Evolutionary conservation across 148 eudicot species (phyloP).

Genomic region (Rhododendron ferrugineum): DNA sequence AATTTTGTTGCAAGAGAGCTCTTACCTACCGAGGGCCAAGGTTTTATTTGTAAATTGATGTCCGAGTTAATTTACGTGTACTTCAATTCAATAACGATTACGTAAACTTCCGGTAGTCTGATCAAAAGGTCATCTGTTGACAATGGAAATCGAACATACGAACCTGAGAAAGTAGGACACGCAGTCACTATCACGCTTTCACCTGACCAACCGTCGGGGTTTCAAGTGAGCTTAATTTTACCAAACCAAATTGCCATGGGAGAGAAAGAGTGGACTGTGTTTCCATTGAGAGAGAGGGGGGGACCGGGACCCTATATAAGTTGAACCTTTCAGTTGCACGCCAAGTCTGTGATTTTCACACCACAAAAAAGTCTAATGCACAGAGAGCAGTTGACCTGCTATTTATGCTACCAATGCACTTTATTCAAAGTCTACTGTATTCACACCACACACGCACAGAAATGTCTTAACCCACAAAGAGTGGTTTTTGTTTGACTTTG

Average conservation of each 20-base stretch:
- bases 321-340: not conserved
- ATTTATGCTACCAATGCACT: not conserved
- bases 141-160: not conserved
- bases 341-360: conserved; percentile 20
- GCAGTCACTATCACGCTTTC: not conserved
- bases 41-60: not conserved
- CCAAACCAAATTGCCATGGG: not conserved
- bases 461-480: not conserved
- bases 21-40: not conserved
- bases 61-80: not conserved
- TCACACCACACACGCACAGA: not conserved
- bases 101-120: too few species aligned
- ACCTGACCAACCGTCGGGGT: not conserved
- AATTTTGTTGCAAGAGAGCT: not conserved
- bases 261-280: not conserved
- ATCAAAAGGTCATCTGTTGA: not conserved
- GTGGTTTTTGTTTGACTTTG: not conserved
- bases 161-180: not conserved
- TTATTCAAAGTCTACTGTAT: not conserved
- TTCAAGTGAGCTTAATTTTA: not conserved
- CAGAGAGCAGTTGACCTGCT: conserved; percentile 13
- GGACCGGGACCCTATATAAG: not conserved
- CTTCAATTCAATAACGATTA: not conserved
- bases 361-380: not conserved
- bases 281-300: not conserved